These are phyloP conservation scores for Phytophthora palmivora DNA, from an alignment of 352 stramenopile genomes.

Conservation along the genomic window DNA sequence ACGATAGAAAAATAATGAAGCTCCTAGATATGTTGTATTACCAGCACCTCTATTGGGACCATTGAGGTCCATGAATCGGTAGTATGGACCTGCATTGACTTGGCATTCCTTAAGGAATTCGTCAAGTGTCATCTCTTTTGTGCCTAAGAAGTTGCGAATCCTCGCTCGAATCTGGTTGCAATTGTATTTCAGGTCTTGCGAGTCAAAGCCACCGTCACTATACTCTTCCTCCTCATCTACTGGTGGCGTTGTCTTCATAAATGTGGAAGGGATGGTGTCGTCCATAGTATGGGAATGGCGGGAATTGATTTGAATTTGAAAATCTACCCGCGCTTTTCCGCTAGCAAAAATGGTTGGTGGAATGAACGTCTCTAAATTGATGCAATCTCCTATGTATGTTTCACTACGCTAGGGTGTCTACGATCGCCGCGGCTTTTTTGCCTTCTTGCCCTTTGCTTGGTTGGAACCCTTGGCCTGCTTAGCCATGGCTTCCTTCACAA, in stretches of 20 bases:
- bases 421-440: constrained; percentile 50
- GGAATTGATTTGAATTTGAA: constrained; percentile 8
- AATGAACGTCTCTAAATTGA: constrained; percentile 29
- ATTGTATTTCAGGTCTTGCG: constrained; percentile 28
- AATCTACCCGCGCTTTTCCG: background rate
- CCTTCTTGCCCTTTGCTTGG: constrained; percentile 30
- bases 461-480: constrained; percentile 50
- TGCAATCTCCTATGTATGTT: constrained; percentile 22
- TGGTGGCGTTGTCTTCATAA: background rate
- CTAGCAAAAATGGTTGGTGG: constrained; percentile 11
- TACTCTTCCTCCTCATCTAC: constrained; percentile 8
- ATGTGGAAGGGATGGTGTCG: background rate
- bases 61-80: constrained; percentile 55
- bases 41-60: constrained; percentile 31
- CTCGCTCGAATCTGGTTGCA: constrained; percentile 49
- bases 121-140: constrained; percentile 52
- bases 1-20: constrained; percentile 45
- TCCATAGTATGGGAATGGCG: background rate
- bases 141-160: constrained; percentile 49
- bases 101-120: constrained; percentile 42
- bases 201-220: constrained; percentile 21
- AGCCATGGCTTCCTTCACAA: constrained; percentile 69
- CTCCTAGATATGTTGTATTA: constrained; percentile 42
- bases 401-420: constrained; percentile 25
- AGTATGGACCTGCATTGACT: constrained; percentile 49